Evolutionary conservation across 345 rosid genomes (phyloP).

Genomic region (Brassica napus): DNA sequence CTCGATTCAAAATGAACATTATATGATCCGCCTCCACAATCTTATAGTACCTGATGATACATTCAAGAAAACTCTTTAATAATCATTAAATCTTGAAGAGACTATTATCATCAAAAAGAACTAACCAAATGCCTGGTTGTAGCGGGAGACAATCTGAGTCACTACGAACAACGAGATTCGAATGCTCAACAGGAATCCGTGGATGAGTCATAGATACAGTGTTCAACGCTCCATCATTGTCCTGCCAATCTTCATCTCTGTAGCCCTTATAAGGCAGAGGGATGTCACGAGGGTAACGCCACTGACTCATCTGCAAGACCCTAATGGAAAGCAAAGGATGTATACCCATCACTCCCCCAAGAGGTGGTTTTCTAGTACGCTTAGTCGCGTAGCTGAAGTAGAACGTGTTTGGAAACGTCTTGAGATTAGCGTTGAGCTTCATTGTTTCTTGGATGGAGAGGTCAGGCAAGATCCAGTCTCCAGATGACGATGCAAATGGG

Average conservation of each 20-base stretch:
- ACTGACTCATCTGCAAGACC: constrained; percentile 81
- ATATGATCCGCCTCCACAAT: constrained; percentile 90
- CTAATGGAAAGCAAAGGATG: constrained; percentile 85
- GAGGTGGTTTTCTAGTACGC: constrained; percentile 62
- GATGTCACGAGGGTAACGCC: constrained; percentile 67
- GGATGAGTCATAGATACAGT: constrained; percentile 96
- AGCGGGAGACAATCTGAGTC: constrained; percentile 68
- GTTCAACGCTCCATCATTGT: constrained; percentile 95
- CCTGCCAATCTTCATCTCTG: constrained; percentile 98
- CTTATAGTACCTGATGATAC: constrained; percentile 76
- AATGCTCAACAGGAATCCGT: constrained; percentile 74
- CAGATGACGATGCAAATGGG: constrained; percentile 63
- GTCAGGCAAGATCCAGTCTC: constrained; percentile 95
- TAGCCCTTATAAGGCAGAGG: constrained; percentile 87
- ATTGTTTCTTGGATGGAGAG: constrained; percentile 91
- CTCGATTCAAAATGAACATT: constrained; percentile 69
- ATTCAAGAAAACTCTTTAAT: background rate
- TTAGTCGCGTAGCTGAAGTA: constrained; percentile 95
- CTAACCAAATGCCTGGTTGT: constrained; percentile 91
- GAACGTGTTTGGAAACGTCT: constrained; percentile 74
- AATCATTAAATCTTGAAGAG: background rate
- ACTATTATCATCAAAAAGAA: constrained; percentile 5
- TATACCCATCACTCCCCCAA: constrained; percentile 47
- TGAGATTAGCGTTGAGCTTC: constrained; percentile 53
- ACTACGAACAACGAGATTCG: constrained; percentile 46